Percentiles rank a stretch among this genome's conserved stretches.
Conservation (phyloP, 768 basidiomycete genomes). For the Myochromella boudieri region DNA sequence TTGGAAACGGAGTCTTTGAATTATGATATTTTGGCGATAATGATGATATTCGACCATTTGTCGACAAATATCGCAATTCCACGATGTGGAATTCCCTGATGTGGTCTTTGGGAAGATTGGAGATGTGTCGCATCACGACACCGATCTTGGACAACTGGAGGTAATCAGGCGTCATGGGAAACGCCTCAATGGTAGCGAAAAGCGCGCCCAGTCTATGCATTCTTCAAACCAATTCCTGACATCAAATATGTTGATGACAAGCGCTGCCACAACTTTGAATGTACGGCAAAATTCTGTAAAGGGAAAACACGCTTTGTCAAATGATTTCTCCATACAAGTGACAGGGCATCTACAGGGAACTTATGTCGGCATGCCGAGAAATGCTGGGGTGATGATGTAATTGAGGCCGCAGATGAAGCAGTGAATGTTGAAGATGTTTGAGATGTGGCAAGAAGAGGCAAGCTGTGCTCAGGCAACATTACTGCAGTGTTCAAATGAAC, state of each 20-base stretch:
- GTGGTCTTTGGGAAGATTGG: too few species aligned
- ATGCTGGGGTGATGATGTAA: conserved; percentile 1
- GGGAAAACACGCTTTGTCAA: not conserved
- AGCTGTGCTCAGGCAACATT: conserved; percentile 14
- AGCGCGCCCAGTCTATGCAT: conserved; percentile 1
- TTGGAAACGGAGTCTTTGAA: too few species aligned
- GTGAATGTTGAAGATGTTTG: not conserved
- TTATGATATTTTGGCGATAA: too few species aligned
- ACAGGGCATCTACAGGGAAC: not conserved
- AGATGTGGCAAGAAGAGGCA: not conserved
- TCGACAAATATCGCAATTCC: too few species aligned
- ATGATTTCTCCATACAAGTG: not conserved
- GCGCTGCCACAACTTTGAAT: not conserved
- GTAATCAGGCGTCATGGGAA: too few species aligned
- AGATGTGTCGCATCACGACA: too few species aligned
- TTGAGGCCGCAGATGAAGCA: not conserved
- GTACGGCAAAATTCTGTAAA: not conserved
- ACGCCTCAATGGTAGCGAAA: too few species aligned
- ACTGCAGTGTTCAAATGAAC: conserved; percentile 23
- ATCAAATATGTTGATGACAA: not conserved
- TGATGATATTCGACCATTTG: too few species aligned
- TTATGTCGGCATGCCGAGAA: not conserved
- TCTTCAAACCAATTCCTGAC: too few species aligned
- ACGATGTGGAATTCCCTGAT: too few species aligned
- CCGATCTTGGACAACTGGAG: too few species aligned